Evolutionary conservation across 345 rosid genomes (phyloP), one percentile per base, ranked within the genome.

Genomic region (Xanthoceras sorbifolium): DNA sequence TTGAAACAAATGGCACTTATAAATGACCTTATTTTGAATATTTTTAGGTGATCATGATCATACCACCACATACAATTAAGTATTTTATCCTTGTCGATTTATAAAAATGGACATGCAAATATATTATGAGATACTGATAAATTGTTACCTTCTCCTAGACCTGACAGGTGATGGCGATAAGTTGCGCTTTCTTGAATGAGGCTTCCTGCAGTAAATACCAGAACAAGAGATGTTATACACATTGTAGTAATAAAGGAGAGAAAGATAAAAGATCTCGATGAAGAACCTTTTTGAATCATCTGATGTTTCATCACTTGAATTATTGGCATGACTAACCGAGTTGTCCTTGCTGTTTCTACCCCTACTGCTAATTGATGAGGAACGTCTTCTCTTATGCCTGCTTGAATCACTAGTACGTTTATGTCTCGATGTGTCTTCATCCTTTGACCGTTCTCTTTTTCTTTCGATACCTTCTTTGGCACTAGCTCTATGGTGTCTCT

Each of bases 91-190:
- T 63, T 50, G 20, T 29, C 32, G 20, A 65, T 6, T 42, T 42
- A 23, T 10, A 66, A n/a, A 63, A 31, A 40, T 11, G 65, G 73
- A 34, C 52, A 69, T 64, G n/a, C 29, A 67, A 67, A 79, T 32
- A 48, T 20, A 78, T 40, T 4, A 69, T 34, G 54, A 64, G 76
- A 77, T 67, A 17, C 64, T 26, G 69, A 77, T 71, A 81, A 50
- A 67, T 66, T n/a, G 20, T 64, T 91, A 97, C 99, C 99, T 94
- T 86, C 86, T 91, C 65, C 87, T 89, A 40, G 99, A 90, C 81
- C 92, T 94, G 81, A 36, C 88, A 7, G 98, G 91, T 57, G 97
- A 97, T 78, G 97, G 97, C 64, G 97, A 90, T 63, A 79, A 83
- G 40, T 84, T 80, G 40, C 70, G 87, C 78, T 86, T 89, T 79